Evolutionary conservation across 2,329 filamentous ascomycete genomes (phyloP).

Genomic region (Thielaviopsis musarum): DNA sequence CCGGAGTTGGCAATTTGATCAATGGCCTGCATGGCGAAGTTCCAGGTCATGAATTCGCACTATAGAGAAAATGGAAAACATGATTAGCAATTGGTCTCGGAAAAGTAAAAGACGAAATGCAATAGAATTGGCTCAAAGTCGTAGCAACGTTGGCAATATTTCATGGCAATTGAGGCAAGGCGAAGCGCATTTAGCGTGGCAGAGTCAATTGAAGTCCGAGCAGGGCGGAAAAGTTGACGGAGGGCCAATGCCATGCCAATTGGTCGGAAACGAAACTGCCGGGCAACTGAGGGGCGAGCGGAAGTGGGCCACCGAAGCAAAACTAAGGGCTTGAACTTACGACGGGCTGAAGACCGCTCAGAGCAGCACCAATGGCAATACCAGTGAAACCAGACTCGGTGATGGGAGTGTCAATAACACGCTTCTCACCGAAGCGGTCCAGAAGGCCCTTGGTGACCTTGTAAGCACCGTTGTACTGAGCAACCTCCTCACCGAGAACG

Average conservation of each 20-base stretch:
- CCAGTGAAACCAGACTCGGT: constrained; percentile 93
- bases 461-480: constrained; percentile 99
- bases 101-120: not conserved
- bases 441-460: constrained; percentile 97
- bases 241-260: not conserved
- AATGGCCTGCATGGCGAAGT: constrained; percentile 99
- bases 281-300: not conserved
- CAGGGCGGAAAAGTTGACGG: not conserved
- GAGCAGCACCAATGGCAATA: constrained; percentile 83
- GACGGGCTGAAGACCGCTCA: constrained; percentile 85
- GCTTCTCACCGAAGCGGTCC: constrained; percentile 92
- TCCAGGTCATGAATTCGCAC: constrained; percentile 99
- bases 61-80: constrained; percentile 20
- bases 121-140: not conserved
- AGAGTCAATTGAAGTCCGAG: not conserved
- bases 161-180: not conserved
- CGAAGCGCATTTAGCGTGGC: not conserved
- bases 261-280: not conserved
- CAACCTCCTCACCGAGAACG: constrained; percentile 91
- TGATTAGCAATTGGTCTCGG: constrained; percentile 2
- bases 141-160: not conserved
- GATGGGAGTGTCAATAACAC: constrained; percentile 96
- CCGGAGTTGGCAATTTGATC: constrained; percentile 99
- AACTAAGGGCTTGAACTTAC: constrained; percentile 37
- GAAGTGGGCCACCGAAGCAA: not conserved